Percentiles rank a stretch among this genome's conserved stretches.
These are phyloP conservation scores for Skeletonema costatum DNA, from an alignment of 108 stramenopile genomes.

Conservation along the genomic window DNA sequence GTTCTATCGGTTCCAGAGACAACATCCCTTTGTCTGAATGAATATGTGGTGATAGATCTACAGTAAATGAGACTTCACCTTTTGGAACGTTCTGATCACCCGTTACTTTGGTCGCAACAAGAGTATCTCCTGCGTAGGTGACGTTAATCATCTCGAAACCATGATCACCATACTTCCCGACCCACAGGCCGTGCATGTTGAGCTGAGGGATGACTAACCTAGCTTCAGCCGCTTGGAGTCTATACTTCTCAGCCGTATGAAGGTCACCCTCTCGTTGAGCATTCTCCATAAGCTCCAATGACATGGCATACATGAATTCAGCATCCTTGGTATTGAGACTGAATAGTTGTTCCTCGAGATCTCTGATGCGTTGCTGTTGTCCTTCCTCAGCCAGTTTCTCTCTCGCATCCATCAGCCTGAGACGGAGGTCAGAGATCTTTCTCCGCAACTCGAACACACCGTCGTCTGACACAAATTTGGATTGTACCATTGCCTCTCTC, in stretches of 20 bases:
- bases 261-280: conserved; percentile 45
- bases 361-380: conserved; percentile 18
- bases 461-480: conserved; percentile 57
- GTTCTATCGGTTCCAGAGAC: conserved; percentile 66
- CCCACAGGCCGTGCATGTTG: conserved; percentile 78
- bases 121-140: conserved; percentile 64
- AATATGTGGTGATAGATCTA: conserved; percentile 56
- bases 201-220: conserved; percentile 65
- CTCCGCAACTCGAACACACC: conserved; percentile 57
- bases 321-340: conserved; percentile 65
- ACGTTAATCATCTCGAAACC: conserved; percentile 88
- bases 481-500: conserved; percentile 11
- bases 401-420: not conserved
- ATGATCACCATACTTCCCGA: conserved; percentile 76
- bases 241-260: conserved; percentile 28
- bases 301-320: conserved; percentile 65
- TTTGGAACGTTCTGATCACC: conserved; percentile 72
- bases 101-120: conserved; percentile 79
- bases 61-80: conserved; percentile 71
- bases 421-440: conserved; percentile 49
- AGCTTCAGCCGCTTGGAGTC: conserved; percentile 49
- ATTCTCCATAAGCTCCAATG: conserved; percentile 46
- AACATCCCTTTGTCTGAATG: not conserved
- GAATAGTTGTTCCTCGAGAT: conserved; percentile 52
- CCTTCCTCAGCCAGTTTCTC: not conserved